These are phyloP conservation scores for Aspergillus avenaceus DNA, from an alignment of 495 filamentous ascomycete species.

Conservation along the genomic window DNA sequence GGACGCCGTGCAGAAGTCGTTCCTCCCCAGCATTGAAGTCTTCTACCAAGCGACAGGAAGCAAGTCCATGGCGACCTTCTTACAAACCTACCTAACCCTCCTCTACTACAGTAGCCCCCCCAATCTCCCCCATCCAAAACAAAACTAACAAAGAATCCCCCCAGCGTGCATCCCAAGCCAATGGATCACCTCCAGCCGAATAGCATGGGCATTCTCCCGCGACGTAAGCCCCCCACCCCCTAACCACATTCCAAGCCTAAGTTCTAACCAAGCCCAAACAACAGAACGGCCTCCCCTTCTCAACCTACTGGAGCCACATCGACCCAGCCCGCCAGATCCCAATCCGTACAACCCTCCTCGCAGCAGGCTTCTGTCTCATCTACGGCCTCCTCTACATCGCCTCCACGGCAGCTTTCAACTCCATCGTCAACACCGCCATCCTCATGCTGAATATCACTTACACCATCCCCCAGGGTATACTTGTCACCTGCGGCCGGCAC, in stretches of 20 bases:
- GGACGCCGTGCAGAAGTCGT: slow-evolving; percentile 22
- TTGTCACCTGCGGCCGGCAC: slow-evolving; percentile 21
- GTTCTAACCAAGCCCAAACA: not conserved
- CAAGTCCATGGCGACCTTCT: slow-evolving; percentile 17
- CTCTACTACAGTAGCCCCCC: slow-evolving; percentile 26
- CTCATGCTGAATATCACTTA: slow-evolving; percentile 34
- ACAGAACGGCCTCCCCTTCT: slow-evolving; percentile 23
- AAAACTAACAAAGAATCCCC: not conserved
- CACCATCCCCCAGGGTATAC: slow-evolving; percentile 27
- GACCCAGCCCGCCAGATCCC: slow-evolving; percentile 13
- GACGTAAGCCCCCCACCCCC: slow-evolving; percentile 12
- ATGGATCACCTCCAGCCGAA: slow-evolving; percentile 21
- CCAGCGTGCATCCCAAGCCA: slow-evolving; percentile 12
- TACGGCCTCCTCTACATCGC: slow-evolving; percentile 35
- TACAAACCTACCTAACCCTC: slow-evolving; percentile 26
- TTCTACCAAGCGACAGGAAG: slow-evolving; percentile 29
- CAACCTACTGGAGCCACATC: slow-evolving; percentile 11
- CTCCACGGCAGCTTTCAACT: slow-evolving; percentile 34
- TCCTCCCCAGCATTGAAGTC: slow-evolving; percentile 22
- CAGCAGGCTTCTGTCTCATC: slow-evolving; percentile 22
- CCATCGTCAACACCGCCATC: slow-evolving; percentile 31
- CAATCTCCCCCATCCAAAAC: not conserved
- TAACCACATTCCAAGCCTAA: not conserved
- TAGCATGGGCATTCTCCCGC: slow-evolving; percentile 20
- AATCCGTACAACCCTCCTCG: slow-evolving; percentile 17